These are phyloP conservation scores for Aspergillus bridgeri DNA, from an alignment of 495 filamentous ascomycete genomes.

Conservation along the genomic window DNA sequence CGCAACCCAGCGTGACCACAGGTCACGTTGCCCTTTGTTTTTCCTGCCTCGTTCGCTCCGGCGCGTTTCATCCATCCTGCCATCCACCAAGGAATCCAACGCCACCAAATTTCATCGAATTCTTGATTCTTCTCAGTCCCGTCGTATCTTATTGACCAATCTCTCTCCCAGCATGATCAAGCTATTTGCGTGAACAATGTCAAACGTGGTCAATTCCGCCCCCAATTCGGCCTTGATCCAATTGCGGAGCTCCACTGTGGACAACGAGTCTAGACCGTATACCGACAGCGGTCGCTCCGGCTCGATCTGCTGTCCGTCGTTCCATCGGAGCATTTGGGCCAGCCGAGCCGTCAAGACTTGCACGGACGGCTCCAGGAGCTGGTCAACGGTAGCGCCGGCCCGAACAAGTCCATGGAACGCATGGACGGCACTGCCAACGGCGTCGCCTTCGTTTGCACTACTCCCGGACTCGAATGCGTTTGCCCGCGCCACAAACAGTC, in stretches of 20 bases:
- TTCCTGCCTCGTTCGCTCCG: not conserved
- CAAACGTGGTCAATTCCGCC: slow-evolving; percentile 4
- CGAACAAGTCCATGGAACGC: not conserved
- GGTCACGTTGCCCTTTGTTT: not conserved
- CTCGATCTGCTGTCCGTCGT: slow-evolving; percentile 3
- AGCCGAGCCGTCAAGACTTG: slow-evolving; percentile 1
- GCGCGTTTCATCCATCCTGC: not conserved
- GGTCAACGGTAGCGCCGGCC: not conserved
- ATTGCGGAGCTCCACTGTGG: slow-evolving; percentile 11
- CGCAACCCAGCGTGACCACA: not conserved
- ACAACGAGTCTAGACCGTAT: slow-evolving; percentile 12
- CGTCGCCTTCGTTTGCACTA: not conserved
- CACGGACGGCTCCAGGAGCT: slow-evolving; percentile 1
- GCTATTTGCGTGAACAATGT: slow-evolving; percentile 9
- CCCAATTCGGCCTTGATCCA: slow-evolving; percentile 11
- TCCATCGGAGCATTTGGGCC: slow-evolving; percentile 9
- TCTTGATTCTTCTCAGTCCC: not conserved
- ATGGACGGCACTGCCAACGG: not conserved
- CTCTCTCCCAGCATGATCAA: slow-evolving; percentile 8
- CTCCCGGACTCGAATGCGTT: not conserved
- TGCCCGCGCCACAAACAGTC: slow-evolving; percentile 1
- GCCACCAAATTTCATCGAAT: not conserved
- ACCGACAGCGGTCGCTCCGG: slow-evolving; percentile 8
- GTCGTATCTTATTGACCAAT: slow-evolving; percentile 5
- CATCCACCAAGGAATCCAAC: no score